Percentiles rank a stretch among this genome's conserved stretches.
Evolutionary conservation across 768 basidiomycete species (phyloP).

Genomic region (Trametes cinnabarina): DNA sequence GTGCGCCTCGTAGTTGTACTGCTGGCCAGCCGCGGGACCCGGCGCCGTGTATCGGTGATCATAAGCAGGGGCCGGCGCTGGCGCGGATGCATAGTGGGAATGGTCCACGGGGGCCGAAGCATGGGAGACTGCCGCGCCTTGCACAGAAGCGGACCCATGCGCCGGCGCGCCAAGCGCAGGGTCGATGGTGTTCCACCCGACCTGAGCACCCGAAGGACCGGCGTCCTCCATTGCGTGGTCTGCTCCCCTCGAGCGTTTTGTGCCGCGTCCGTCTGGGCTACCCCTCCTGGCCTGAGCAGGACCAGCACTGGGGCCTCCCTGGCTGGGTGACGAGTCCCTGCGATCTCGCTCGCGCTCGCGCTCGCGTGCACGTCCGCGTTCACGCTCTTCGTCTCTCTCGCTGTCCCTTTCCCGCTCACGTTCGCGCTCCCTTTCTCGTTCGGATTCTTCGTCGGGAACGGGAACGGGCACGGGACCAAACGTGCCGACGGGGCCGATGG

Average conservation of each 20-base stretch:
- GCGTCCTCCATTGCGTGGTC: slow-evolving; percentile 29
- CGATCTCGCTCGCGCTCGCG: slow-evolving; percentile 22
- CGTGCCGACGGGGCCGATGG: slow-evolving; percentile 22
- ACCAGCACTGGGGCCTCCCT: slow-evolving; percentile 6
- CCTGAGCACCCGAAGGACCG: slow-evolving; percentile 11
- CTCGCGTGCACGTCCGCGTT: slow-evolving; percentile 17
- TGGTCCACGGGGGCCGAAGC: slow-evolving; percentile 11
- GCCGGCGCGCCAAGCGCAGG: slow-evolving; percentile 30
- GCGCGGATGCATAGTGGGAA: slow-evolving; percentile 17
- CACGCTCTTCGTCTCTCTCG: slow-evolving; percentile 4
- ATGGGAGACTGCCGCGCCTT: slow-evolving; percentile 7
- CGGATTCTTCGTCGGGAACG: slow-evolving; percentile 22
- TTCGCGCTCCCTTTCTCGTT: slow-evolving; percentile 18
- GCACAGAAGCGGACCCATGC: slow-evolving; percentile 9
- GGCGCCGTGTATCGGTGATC: slow-evolving; percentile 24
- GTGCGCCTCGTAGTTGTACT: slow-evolving; percentile 26
- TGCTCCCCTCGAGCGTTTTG: slow-evolving; percentile 26
- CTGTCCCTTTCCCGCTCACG: slow-evolving; percentile 17
- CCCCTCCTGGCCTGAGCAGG: slow-evolving; percentile 15
- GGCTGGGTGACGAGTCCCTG: slow-evolving; percentile 14
- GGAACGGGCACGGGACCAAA: slow-evolving; percentile 24
- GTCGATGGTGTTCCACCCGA: slow-evolving; percentile 27
- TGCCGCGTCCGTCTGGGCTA: slow-evolving; percentile 22
- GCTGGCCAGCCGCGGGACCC: slow-evolving; percentile 15
- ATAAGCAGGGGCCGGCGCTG: slow-evolving; percentile 16